Evolutionary conservation across 108 stramenopile genomes (phyloP), one percentile per base, ranked within the genome.

Genomic region (Nitzschia sp.): DNA sequence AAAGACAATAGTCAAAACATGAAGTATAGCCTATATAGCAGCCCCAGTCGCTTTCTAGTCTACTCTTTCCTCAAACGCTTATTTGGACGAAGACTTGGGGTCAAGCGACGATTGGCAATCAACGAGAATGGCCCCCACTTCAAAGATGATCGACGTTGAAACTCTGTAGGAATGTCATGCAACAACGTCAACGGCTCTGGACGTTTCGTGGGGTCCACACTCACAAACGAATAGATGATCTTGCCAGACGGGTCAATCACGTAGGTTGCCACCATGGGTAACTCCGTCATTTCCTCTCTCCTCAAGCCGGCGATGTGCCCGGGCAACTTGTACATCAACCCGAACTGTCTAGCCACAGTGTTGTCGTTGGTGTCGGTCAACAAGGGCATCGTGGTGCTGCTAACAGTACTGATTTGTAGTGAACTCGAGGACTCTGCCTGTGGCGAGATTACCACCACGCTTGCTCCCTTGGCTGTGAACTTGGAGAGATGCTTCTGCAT

Each of bases 401-500:
- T 59, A 12, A 26, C 29, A 10, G 11, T 17, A 3, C 10, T 37
- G 15, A 26, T 40, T 12, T 65, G 24, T 7, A 9, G 17, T 6
- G n/a, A 37, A 22, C 20, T 43, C 12, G 10, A 7, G 2, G 42
- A n/a, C 15, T 26, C 25, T 51, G 24, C 34, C 14, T 6, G 6
- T 24, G 63, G 37, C 5, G 62, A 51, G 44, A 73, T 66, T 20
- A 55, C 64, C 24, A 73, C 55, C 1, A 73, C 5, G 12, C 8
- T 56, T 7, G 72, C 72, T 44, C 72, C 72, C 65, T 73, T 64
- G 62, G 62, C 65, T 51, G 59, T 22, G 21, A 73, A 67, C 19
- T 63, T 66, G 17, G 41, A 9, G 2, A 57, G 20, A 1, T 46
- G 24, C 40, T 42, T 25, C 57, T 73, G 51, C 54, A 73, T 10